phyloP scores from a whole-genome alignment of 306 rosid species.

The Acacia crassicarpa region DNA sequence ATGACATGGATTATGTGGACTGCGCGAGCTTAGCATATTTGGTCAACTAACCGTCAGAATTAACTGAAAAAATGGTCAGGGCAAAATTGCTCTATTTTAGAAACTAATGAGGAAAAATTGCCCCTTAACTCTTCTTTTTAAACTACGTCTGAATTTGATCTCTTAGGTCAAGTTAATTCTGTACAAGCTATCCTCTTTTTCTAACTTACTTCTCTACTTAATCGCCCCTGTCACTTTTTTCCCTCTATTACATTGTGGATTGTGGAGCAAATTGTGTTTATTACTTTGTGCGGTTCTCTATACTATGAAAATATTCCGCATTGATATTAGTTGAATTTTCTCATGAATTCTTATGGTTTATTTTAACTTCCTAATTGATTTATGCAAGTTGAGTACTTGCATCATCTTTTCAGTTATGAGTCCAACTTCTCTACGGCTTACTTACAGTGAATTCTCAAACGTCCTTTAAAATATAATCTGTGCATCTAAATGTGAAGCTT shows the following conservation, averaged over 20 bases:
- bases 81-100: no score
- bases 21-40: no score
- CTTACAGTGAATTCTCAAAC: neutral
- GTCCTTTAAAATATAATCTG: neutral
- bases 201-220: neutral
- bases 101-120: no score
- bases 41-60: no score
- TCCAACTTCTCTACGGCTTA: neutral
- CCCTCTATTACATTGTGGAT: neutral
- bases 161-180: neutral
- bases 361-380: neutral
- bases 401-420: neutral
- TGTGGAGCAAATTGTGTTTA: neutral
- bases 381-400: neutral
- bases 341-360: neutral
- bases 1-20: no score
- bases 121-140: neutral
- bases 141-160: neutral
- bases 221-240: neutral
- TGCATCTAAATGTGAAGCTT: neutral
- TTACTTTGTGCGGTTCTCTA: neutral
- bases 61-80: no score
- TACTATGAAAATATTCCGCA: neutral
- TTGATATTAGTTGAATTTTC: neutral
- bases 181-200: neutral